Percentiles rank a stretch among this genome's conserved stretches.
phyloP scores from a whole-genome alignment of 768 basidiomycete species.

The Pleurotus cornucopiae region DNA sequence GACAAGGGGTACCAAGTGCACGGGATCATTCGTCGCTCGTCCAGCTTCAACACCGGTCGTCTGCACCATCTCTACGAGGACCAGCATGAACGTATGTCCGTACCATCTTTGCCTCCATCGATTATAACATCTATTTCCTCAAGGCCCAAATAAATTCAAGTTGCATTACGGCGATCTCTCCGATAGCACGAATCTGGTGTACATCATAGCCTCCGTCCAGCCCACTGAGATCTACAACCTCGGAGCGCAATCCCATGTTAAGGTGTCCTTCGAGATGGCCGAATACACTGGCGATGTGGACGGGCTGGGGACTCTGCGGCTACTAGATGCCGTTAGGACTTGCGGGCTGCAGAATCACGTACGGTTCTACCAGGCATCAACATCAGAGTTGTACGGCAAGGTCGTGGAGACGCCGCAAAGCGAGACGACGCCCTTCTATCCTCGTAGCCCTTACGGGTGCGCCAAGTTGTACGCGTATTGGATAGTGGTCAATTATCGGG shows the following conservation, averaged over 20 bases:
- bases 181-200: constrained; percentile 96
- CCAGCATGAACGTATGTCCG: constrained; percentile 78
- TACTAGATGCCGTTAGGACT: constrained; percentile 94
- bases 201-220: constrained; percentile 91
- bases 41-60: constrained; percentile 96
- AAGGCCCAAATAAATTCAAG: constrained; percentile 75
- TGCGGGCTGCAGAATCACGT: constrained; percentile 91
- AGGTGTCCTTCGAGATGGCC: constrained; percentile 99
- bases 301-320: constrained; percentile 88
- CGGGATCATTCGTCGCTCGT: constrained; percentile 94
- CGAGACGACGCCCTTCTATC: constrained; percentile 97
- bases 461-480: constrained; percentile 93
- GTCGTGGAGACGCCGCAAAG: constrained; percentile 94
- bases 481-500: constrained; percentile 90
- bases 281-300: constrained; percentile 99
- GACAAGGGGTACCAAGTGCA: constrained; percentile 90
- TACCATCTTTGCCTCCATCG: constrained; percentile 4
- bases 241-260: constrained; percentile 97
- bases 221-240: constrained; percentile 98
- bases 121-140: neutral
- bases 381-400: constrained; percentile 96
- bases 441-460: constrained; percentile 94
- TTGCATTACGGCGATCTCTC: constrained; percentile 90
- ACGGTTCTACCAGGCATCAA: constrained; percentile 96
- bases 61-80: constrained; percentile 92